Evolutionary conservation across 2,329 filamentous ascomycete species (phyloP).

Genomic region (Teratosphaeria destructans): DNA sequence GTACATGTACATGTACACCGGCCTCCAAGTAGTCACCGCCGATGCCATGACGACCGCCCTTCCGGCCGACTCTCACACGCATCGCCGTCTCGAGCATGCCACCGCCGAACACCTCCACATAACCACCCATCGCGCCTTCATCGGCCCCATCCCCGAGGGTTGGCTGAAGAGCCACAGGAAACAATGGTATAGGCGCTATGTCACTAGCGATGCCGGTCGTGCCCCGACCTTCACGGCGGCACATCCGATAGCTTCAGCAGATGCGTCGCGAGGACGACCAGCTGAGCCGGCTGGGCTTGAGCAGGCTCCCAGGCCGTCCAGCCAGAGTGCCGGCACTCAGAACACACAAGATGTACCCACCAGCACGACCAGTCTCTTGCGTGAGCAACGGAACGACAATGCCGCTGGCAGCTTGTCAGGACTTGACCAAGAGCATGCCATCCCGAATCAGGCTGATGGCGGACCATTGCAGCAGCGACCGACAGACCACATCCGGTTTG

Average conservation of each 20-base stretch:
- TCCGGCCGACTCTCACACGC: conserved; percentile 28
- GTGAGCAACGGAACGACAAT: conserved; percentile 8
- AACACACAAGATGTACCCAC: conserved; percentile 8
- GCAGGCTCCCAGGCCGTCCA: conserved; percentile 6
- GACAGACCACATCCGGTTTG: conserved; percentile 4
- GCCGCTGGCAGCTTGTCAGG: not conserved
- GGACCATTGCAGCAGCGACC: conserved; percentile 5
- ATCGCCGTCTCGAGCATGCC: conserved; percentile 41
- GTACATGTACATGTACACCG: not conserved
- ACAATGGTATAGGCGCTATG: conserved; percentile 49
- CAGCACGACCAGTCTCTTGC: conserved; percentile 19
- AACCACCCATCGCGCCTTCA: conserved; percentile 53
- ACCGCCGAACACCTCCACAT: conserved; percentile 51
- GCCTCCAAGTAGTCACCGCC: not conserved
- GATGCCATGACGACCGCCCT: conserved; percentile 7
- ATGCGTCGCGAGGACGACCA: not conserved
- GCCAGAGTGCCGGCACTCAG: conserved; percentile 7
- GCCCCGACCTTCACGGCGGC: conserved; percentile 21
- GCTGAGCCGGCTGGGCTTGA: conserved; percentile 1
- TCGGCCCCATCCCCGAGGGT: conserved; percentile 54
- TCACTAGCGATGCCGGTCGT: conserved; percentile 26
- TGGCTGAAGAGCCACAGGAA: conserved; percentile 55
- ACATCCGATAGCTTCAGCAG: conserved; percentile 6
- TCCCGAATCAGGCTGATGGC: conserved; percentile 1
- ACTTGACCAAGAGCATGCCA: not conserved